These are phyloP conservation scores for Aspergillus nanangensis DNA, from an alignment of 495 filamentous ascomycete species.

Conservation along the genomic window DNA sequence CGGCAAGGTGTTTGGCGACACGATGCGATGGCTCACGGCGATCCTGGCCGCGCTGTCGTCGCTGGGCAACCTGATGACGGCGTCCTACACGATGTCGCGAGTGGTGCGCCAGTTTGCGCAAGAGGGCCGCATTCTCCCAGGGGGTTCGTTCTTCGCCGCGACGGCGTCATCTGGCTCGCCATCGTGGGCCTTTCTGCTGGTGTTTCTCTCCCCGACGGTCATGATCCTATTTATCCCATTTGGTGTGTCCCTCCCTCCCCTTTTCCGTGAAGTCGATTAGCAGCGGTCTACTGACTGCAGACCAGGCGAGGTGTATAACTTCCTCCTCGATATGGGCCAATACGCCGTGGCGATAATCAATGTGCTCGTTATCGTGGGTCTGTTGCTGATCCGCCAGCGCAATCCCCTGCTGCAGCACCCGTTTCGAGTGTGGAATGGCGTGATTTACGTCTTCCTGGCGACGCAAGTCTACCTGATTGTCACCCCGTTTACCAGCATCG, in stretches of 20 bases:
- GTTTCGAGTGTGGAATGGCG: slow-evolving; percentile 55
- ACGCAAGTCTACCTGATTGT: slow-evolving; percentile 33
- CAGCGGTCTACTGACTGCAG: not conserved
- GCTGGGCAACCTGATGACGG: slow-evolving; percentile 67
- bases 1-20: slow-evolving; percentile 53
- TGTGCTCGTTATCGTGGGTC: slow-evolving; percentile 51
- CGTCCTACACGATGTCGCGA: slow-evolving; percentile 61
- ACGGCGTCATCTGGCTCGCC: slow-evolving; percentile 62
- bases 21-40: slow-evolving; percentile 13
- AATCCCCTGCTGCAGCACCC: slow-evolving; percentile 52
- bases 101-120: slow-evolving; percentile 60
- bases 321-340: slow-evolving; percentile 64
- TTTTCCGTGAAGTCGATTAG: not conserved
- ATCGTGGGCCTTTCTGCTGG: slow-evolving; percentile 54
- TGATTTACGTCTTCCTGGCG: slow-evolving; percentile 31
- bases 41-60: slow-evolving; percentile 58
- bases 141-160: slow-evolving; percentile 53
- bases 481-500: slow-evolving; percentile 33
- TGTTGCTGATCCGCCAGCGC: slow-evolving; percentile 56
- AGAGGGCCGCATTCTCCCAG: slow-evolving; percentile 65
- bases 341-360: slow-evolving; percentile 59
- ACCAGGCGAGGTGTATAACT: slow-evolving; percentile 53
- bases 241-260: slow-evolving; percentile 12
- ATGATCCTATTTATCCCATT: slow-evolving; percentile 59
- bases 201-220: slow-evolving; percentile 59